Conservation (phyloP, 495 filamentous ascomycete genomes). For the Penicillium dipodomyicola region DNA sequence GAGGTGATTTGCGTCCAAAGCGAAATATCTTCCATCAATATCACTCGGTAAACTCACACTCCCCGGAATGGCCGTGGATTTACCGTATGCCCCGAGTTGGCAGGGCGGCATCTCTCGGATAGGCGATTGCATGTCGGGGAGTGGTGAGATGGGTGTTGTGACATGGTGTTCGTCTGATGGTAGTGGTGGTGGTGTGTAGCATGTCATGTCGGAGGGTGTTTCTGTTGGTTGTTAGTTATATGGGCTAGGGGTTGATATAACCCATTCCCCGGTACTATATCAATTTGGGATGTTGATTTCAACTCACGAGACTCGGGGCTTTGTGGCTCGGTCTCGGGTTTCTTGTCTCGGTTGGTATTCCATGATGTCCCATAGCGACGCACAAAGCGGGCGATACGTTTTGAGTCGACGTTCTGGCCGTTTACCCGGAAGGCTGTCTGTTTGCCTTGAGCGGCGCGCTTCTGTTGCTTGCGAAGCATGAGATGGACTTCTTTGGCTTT, state of each 20-base stretch:
- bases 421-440: constrained; percentile 41
- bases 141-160: constrained; percentile 34
- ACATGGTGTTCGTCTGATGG: constrained; percentile 27
- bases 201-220: constrained; percentile 47
- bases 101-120: constrained; percentile 28
- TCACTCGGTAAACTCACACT: constrained; percentile 1
- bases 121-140: constrained; percentile 32
- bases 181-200: constrained; percentile 42
- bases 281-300: background rate
- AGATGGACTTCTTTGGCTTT: constrained; percentile 44
- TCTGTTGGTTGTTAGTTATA: constrained; percentile 20
- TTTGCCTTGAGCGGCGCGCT: constrained; percentile 43
- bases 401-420: constrained; percentile 39
- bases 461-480: constrained; percentile 45
- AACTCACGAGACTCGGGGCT: constrained; percentile 41
- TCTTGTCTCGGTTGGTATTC: constrained; percentile 26
- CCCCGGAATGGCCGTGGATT: constrained; percentile 7
- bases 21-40: constrained; percentile 11
- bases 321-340: constrained; percentile 18
- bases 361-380: constrained; percentile 34
- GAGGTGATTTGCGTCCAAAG: constrained; percentile 24
- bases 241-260: background rate
- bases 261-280: background rate
- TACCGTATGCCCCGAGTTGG: constrained; percentile 24
- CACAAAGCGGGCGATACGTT: constrained; percentile 41